A percentile compares a stretch with the other conserved stretches of the same genome.
These are phyloP conservation scores for Magnaporthales sp. DNA, from an alignment of 2,329 filamentous ascomycete genomes.

Conservation along the genomic window DNA sequence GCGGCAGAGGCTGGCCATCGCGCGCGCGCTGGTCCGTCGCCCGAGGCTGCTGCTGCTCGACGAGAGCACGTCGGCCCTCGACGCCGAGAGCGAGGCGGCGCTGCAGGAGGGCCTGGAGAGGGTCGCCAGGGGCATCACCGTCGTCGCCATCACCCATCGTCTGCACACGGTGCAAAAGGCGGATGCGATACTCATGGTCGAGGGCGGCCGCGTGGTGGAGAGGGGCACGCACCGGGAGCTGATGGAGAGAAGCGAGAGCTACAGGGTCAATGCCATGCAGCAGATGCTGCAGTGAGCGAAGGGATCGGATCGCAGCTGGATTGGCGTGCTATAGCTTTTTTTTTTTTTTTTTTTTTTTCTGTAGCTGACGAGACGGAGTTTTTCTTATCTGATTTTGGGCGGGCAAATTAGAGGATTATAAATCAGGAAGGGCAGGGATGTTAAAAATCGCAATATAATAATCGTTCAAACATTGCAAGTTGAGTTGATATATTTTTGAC, in stretches of 20 bases:
- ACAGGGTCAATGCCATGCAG: conserved; percentile 22
- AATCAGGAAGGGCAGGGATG: too few relatives aligned
- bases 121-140: conserved; percentile 27
- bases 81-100: conserved; percentile 42
- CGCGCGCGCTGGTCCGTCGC: conserved; percentile 47
- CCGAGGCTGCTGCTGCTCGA: conserved; percentile 50
- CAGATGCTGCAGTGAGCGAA: conserved; percentile 17
- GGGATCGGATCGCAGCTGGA: too few relatives aligned
- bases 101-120: conserved; percentile 39
- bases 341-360: too few relatives aligned
- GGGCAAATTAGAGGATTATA: too few relatives aligned
- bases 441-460: too few relatives aligned
- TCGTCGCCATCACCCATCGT: conserved; percentile 40
- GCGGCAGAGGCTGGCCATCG: conserved; percentile 41
- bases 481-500: too few relatives aligned
- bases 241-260: conserved; percentile 33
- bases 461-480: too few relatives aligned
- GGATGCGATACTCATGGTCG: conserved; percentile 44
- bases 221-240: conserved; percentile 38
- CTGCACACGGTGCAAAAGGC: conserved; percentile 37
- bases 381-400: too few relatives aligned
- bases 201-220: conserved; percentile 37
- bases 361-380: too few relatives aligned
- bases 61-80: conserved; percentile 45
- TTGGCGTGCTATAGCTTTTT: neutral